phyloP scores from a whole-genome alignment of 2,329 filamentous ascomycete species.

The Arthrobotrys iridis region DNA sequence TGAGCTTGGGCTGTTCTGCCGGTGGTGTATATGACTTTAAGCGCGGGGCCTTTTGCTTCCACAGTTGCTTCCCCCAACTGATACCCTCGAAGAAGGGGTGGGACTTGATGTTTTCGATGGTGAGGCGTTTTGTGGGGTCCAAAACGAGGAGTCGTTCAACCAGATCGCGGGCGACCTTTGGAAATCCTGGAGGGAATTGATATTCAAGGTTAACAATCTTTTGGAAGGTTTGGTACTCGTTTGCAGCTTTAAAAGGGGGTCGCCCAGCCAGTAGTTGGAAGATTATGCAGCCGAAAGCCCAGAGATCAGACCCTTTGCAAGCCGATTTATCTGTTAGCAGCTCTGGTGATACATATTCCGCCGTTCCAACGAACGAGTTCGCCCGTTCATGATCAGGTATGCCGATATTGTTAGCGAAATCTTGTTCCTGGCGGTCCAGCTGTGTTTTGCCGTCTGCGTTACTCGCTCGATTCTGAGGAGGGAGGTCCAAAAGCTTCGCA shows the following conservation, averaged over 20 bases:
- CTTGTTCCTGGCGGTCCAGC: slow-evolving; percentile 60
- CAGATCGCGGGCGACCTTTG: slow-evolving; percentile 82
- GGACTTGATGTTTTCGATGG: slow-evolving; percentile 95
- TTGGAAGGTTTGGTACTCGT: slow-evolving; percentile 97
- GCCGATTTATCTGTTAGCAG: slow-evolving; percentile 96
- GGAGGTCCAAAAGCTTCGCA: slow-evolving; percentile 83
- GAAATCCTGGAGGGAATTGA: slow-evolving; percentile 89
- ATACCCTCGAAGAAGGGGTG: slow-evolving; percentile 95
- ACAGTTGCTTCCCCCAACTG: slow-evolving; percentile 81
- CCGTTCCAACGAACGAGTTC: slow-evolving; percentile 95
- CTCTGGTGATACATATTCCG: slow-evolving; percentile 97
- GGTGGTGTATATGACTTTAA: slow-evolving; percentile 85
- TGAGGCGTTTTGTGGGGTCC: slow-evolving; percentile 83
- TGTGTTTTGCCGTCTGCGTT: slow-evolving; percentile 63
- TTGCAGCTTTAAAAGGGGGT: slow-evolving; percentile 93
- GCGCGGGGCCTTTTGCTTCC: slow-evolving; percentile 88
- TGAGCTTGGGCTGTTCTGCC: slow-evolving; percentile 75
- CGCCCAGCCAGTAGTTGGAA: slow-evolving; percentile 96
- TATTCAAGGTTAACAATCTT: slow-evolving; percentile 97
- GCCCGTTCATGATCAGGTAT: slow-evolving; percentile 75
- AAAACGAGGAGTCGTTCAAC: slow-evolving; percentile 90
- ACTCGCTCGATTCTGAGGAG: slow-evolving; percentile 60
- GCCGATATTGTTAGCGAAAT: slow-evolving; percentile 59
- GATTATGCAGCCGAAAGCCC: slow-evolving; percentile 98
- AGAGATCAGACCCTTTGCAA: slow-evolving; percentile 96